Evolutionary conservation across 306 rosid genomes (phyloP).

Genomic region (Macrotyloma uniflorum): DNA sequence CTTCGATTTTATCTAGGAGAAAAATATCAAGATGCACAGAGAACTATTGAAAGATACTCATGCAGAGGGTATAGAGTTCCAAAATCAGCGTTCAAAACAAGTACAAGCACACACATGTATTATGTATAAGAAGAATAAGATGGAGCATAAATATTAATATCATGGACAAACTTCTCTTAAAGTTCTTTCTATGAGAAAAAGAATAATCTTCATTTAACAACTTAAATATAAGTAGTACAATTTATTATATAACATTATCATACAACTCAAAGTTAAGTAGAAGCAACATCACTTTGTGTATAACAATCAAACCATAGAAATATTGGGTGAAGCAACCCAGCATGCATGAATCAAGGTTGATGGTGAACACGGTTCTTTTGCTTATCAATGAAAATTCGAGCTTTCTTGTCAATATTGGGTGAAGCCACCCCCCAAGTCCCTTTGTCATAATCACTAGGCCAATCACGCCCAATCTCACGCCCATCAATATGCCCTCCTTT

Average conservation of each 20-base stretch:
- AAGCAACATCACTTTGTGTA: neutral
- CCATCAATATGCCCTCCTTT: conserved; percentile 34
- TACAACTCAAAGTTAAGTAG: neutral
- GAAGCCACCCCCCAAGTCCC: conserved; percentile 57
- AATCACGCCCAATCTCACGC: conserved; percentile 21
- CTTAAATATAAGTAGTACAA: no score
- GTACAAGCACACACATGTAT: neutral
- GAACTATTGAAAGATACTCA: neutral
- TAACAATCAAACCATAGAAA: neutral
- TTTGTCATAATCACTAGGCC: conserved; percentile 70
- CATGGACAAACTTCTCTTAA: no score
- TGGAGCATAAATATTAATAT: neutral
- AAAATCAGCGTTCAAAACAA: neutral
- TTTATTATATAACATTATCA: neutral
- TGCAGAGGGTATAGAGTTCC: neutral
- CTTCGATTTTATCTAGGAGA: no score
- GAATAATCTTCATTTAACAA: no score
- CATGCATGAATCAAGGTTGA: conserved; percentile 16
- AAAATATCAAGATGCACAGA: no score
- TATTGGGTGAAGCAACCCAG: no score
- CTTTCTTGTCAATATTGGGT: conserved; percentile 62
- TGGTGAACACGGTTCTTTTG: conserved; percentile 45
- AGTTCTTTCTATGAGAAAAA: no score
- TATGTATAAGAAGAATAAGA: neutral
- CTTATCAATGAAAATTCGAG: conserved; percentile 51